phyloP scores from a whole-genome alignment of 1,139 yeast species.

The Suhomyces chickasaworum region DNA sequence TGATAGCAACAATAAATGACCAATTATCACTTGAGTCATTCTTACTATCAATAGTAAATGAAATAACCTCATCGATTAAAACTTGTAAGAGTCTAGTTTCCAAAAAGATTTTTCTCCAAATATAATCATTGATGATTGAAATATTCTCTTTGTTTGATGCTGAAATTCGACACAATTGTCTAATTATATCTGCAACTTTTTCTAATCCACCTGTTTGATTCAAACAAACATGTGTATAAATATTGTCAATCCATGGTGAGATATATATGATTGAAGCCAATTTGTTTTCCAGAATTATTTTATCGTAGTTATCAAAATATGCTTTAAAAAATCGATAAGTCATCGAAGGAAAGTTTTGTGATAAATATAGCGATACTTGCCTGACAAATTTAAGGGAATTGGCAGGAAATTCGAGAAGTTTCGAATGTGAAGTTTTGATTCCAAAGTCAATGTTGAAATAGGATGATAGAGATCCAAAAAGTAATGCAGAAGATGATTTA shows the following conservation, averaged over 20 bases:
- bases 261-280: constrained; percentile 54
- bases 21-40: constrained; percentile 66
- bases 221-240: constrained; percentile 58
- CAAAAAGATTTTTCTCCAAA: constrained; percentile 71
- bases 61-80: constrained; percentile 71
- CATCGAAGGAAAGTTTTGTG: constrained; percentile 58
- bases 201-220: constrained; percentile 62
- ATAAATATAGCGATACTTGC: constrained; percentile 58
- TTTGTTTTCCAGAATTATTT: constrained; percentile 36
- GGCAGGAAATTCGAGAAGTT: constrained; percentile 71
- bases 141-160: constrained; percentile 47
- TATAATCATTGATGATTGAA: constrained; percentile 46
- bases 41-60: constrained; percentile 73
- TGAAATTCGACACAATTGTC: constrained; percentile 65
- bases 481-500: constrained; percentile 62
- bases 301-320: constrained; percentile 58
- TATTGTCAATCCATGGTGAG: constrained; percentile 79
- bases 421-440: constrained; percentile 55
- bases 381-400: constrained; percentile 68
- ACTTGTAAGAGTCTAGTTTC: constrained; percentile 62
- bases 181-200: constrained; percentile 59
- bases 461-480: constrained; percentile 64
- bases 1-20: constrained; percentile 61
- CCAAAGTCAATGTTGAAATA: constrained; percentile 66
- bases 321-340: constrained; percentile 65